These are phyloP conservation scores for Fusarium oligoseptatum DNA, from an alignment of 2,329 filamentous ascomycete genomes.

Conservation along the genomic window DNA sequence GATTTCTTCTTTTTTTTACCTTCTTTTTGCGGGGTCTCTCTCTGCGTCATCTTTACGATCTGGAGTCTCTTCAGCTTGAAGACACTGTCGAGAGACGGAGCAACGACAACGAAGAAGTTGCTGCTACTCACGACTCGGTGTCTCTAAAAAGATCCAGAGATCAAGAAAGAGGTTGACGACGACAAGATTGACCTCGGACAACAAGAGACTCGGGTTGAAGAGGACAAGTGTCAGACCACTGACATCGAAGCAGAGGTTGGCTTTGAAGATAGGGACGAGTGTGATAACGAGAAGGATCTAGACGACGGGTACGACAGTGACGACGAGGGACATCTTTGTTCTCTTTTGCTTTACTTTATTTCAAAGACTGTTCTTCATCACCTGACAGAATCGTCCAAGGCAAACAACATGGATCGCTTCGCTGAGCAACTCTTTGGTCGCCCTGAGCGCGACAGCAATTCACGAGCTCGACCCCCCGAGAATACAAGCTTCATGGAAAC, in stretches of 20 bases:
- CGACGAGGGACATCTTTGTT: conserved; percentile 39
- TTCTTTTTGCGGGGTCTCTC: background rate
- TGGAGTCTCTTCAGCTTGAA: conserved; percentile 27
- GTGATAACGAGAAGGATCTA: background rate
- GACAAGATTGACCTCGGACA: background rate
- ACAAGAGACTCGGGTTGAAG: conserved; percentile 11
- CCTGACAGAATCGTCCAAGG: conserved; percentile 9
- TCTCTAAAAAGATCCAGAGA: conserved; percentile 17
- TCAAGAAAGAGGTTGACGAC: conserved; percentile 9
- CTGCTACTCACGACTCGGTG: conserved; percentile 29
- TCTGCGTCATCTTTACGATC: conserved; percentile 8
- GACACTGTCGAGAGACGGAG: conserved; percentile 30
- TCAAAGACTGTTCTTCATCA: conserved; percentile 36
- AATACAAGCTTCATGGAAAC: conserved; percentile 41
- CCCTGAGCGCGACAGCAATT: conserved; percentile 16
- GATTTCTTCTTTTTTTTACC: background rate
- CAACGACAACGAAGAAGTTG: conserved; percentile 21
- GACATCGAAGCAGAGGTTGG: conserved; percentile 11
- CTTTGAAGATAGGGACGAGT: background rate
- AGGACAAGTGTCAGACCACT: background rate
- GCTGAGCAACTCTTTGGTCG: conserved; percentile 42
- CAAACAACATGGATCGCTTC: conserved; percentile 39
- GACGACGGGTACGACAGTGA: conserved; percentile 31
- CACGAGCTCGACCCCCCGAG: conserved; percentile 26
- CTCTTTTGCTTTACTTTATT: conserved; percentile 39